phyloP scores from a whole-genome alignment of 140 eudicot genomes.

The Senecio squalidus region DNA sequence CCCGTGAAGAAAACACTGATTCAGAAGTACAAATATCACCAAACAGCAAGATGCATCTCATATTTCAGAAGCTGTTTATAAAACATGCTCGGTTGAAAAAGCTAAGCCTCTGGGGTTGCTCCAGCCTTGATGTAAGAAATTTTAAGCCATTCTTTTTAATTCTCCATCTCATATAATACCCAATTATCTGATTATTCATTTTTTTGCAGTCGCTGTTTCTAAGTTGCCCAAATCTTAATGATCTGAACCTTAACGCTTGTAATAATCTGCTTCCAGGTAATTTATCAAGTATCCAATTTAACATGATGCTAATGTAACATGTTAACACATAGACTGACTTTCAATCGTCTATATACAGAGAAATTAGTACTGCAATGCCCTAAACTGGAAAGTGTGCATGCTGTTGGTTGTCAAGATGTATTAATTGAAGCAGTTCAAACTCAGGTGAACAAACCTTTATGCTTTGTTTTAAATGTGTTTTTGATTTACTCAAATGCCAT shows the following conservation, averaged over 20 bases:
- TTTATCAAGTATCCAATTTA: not conserved
- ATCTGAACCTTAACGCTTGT: conserved; percentile 80
- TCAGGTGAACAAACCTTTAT: conserved; percentile 48
- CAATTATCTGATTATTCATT: not conserved
- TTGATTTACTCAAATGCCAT: no score
- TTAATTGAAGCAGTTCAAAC: conserved; percentile 55
- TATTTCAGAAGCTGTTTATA: conserved; percentile 75
- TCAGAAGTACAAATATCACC: conserved; percentile 39
- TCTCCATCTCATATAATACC: not conserved
- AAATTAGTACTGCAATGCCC: conserved; percentile 82
- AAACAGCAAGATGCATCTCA: conserved; percentile 53
- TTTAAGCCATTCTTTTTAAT: not conserved
- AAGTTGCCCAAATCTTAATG: conserved; percentile 81
- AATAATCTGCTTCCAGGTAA: conserved; percentile 77
- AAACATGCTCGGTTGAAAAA: conserved; percentile 80
- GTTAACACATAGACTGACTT: not conserved
- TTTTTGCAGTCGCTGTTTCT: conserved; percentile 72
- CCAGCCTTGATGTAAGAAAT: conserved; percentile 94
- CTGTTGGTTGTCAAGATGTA: conserved; percentile 58
- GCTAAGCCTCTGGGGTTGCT: conserved; percentile 98
- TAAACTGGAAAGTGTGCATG: conserved; percentile 73
- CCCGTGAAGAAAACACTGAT: conserved; percentile 30
- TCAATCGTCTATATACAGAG: conserved; percentile 35
- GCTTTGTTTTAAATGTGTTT: not conserved
- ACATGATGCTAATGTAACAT: not conserved